Percentiles rank a stretch among this genome's conserved stretches.
These are phyloP conservation scores for Clarkia xantiana DNA, from an alignment of 345 rosid genomes.

Conservation along the genomic window DNA sequence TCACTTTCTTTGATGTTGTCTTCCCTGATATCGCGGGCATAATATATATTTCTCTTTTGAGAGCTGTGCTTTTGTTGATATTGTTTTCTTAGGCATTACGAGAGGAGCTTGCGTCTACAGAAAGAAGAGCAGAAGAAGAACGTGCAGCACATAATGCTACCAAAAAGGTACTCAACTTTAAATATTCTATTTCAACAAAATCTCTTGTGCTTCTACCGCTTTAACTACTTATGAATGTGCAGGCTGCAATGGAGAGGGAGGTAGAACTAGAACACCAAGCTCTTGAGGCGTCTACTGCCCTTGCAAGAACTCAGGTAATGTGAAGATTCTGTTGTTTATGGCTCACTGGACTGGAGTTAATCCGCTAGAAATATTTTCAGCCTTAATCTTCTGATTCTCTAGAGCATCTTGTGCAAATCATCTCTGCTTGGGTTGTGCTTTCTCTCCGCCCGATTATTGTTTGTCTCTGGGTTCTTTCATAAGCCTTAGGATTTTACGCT, in stretches of 20 bases:
- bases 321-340: constrained; percentile 9
- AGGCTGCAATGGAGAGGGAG: constrained; percentile 98
- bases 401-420: too few species aligned
- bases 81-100: constrained; percentile 57
- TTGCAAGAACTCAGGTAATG: constrained; percentile 86
- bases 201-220: constrained; percentile 4
- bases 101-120: constrained; percentile 88
- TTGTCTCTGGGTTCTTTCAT: too few species aligned
- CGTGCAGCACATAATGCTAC: constrained; percentile 81
- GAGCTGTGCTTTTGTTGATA: constrained; percentile 5
- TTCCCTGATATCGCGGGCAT: neutral
- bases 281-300: constrained; percentile 82
- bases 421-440: too few species aligned
- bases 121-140: constrained; percentile 95
- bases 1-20: constrained; percentile 5
- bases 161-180: constrained; percentile 47
- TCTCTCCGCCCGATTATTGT: too few species aligned
- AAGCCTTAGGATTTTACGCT: too few species aligned
- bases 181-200: constrained; percentile 6
- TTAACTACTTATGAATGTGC: constrained; percentile 11
- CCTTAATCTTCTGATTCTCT: neutral
- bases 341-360: neutral
- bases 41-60: neutral
- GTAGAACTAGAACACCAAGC: constrained; percentile 90
- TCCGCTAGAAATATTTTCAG: neutral